phyloP scores from a whole-genome alignment of 495 filamentous ascomycete species.

The Aspergillus mulundensis region DNA sequence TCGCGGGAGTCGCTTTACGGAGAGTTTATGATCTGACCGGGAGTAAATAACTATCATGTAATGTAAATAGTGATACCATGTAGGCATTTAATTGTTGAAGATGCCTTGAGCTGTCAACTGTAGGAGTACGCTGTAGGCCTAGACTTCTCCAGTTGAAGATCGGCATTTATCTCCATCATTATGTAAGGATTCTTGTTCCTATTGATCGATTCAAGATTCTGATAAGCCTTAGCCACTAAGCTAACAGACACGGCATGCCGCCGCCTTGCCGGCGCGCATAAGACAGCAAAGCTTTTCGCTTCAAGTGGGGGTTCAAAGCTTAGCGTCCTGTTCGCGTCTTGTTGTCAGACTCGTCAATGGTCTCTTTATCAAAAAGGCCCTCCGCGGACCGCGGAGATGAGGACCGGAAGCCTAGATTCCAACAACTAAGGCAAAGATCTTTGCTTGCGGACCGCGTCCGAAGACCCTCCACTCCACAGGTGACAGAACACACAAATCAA shows the following conservation, averaged over 20 bases:
- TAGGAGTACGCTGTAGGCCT: background rate
- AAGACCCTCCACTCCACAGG: background rate
- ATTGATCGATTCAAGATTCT: background rate
- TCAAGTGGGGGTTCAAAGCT: constrained; percentile 2
- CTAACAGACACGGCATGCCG: no score
- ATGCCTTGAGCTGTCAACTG: background rate
- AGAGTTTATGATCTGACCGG: constrained; percentile 32
- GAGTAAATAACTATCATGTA: constrained; percentile 14
- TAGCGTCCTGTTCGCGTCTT: background rate
- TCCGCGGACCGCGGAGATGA: background rate
- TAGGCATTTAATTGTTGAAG: constrained; percentile 3
- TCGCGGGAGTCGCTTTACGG: constrained; percentile 53
- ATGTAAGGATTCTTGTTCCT: background rate
- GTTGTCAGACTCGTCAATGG: background rate
- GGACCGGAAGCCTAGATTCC: background rate
- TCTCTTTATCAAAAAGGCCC: background rate
- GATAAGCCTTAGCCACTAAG: background rate
- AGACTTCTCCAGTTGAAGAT: background rate
- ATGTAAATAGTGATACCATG: constrained; percentile 7
- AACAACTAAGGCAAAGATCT: background rate
- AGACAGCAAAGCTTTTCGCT: background rate
- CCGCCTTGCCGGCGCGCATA: no score
- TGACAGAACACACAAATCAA: constrained; percentile 2
- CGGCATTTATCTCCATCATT: background rate
- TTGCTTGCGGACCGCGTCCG: background rate